Evolutionary conservation across 2,329 filamentous ascomycete genomes (phyloP).

Genomic region (Cercospora zeina): DNA sequence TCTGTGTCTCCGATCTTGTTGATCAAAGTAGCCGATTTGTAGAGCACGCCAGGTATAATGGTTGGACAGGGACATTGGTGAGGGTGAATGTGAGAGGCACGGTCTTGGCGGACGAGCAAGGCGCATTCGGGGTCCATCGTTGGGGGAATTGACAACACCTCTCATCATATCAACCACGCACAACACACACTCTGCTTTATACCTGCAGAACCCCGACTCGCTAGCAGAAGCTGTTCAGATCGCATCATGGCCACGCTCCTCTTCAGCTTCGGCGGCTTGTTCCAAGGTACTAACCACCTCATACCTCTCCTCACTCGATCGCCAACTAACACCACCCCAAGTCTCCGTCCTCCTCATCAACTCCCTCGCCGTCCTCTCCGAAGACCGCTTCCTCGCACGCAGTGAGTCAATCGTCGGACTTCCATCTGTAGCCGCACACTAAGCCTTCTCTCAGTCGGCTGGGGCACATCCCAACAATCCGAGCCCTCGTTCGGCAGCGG

Average conservation of each 20-base stretch:
- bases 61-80: slow-evolving; percentile 28
- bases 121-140: background rate
- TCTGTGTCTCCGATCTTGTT: slow-evolving; percentile 2
- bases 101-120: slow-evolving; percentile 8
- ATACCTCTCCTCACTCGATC: slow-evolving; percentile 3
- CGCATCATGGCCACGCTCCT: slow-evolving; percentile 53
- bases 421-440: slow-evolving; percentile 4
- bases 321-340: slow-evolving; percentile 40
- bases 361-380: slow-evolving; percentile 87
- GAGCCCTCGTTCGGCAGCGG: slow-evolving; percentile 82
- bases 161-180: slow-evolving; percentile 11
- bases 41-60: slow-evolving; percentile 29
- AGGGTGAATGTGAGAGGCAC: background rate
- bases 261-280: slow-evolving; percentile 67
- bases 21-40: slow-evolving; percentile 25
- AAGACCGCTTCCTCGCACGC: slow-evolving; percentile 88
- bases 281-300: slow-evolving; percentile 61
- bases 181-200: background rate
- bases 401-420: slow-evolving; percentile 53
- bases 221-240: slow-evolving; percentile 8
- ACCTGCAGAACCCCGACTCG: background rate
- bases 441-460: slow-evolving; percentile 64
- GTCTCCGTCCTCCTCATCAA: slow-evolving; percentile 87
- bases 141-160: slow-evolving; percentile 14
- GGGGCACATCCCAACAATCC: slow-evolving; percentile 60